phyloP scores from a whole-genome alignment of 1,284 basidiomycete genomes.

The Boletellus deceptivus region DNA sequence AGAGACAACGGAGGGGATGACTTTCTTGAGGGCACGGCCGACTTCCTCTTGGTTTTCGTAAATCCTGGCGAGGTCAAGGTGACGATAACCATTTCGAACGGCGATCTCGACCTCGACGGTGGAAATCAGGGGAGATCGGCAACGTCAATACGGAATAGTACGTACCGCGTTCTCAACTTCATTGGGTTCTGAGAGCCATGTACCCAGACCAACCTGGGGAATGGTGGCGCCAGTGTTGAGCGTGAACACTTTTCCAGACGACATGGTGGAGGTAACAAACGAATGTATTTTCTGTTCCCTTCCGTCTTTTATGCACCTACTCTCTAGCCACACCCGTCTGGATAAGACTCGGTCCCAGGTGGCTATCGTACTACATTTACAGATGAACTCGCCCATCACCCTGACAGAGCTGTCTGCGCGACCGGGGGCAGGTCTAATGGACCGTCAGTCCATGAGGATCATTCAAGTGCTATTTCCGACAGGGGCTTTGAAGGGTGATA shows the following conservation, averaged over 20 bases:
- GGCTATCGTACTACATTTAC: too few species aligned
- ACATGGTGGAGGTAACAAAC: conserved; percentile 42
- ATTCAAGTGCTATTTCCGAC: too few species aligned
- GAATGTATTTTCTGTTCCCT: too few species aligned
- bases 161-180: conserved; percentile 74
- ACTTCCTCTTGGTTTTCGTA: conserved; percentile 78
- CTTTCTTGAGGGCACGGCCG: conserved; percentile 70
- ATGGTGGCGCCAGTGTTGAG: conserved; percentile 53
- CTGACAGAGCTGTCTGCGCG: too few species aligned
- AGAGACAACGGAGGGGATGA: conserved; percentile 74
- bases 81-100: conserved; percentile 72
- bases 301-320: too few species aligned
- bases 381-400: too few species aligned
- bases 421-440: too few species aligned
- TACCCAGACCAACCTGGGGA: conserved; percentile 79
- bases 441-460: too few species aligned
- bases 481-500: too few species aligned
- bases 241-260: conserved; percentile 51
- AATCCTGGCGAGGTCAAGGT: conserved; percentile 76
- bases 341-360: too few species aligned
- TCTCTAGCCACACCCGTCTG: too few species aligned
- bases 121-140: conserved; percentile 1
- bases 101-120: conserved; percentile 64
- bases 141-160: conserved; percentile 7
- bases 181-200: conserved; percentile 75